Evolutionary conservation across 306 rosid species (phyloP), one percentile per base, ranked within the genome.

Genomic region (Quercus robur): DNA sequence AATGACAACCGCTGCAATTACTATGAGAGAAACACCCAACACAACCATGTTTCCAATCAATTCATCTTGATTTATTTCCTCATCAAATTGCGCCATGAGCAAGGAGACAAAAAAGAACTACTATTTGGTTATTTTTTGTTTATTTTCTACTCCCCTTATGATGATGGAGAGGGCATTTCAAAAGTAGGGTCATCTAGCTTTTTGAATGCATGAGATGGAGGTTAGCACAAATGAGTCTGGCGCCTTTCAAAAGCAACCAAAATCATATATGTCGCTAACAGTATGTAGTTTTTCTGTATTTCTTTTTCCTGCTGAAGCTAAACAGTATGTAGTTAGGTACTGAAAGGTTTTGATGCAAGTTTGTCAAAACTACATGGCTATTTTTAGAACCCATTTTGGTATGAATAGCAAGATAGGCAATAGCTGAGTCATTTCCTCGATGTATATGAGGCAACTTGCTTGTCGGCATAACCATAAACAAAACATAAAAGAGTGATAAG

Each of bases 1-100:
- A 2, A 78, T 31, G 38, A 75, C 73, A 8, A 62, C 21, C 46
- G 76, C 49, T 56, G 71, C 88, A 11, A 85, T 73, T 2, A 72
- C 46, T 3, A 75, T 1, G 70, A 82, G 69, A 5, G 85, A 71
- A 26, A 56, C 64, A 67, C 74, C 84, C 21, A 85, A 56, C 62
- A 75, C 74, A n/a, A 51, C 49, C 51, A 81, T 57, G 84, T 85
- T 85, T 2, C 74, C 3, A 13, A 35, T 20, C 70, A 66, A 21
- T 8, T 51, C 72, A 1, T 75, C 54, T 4, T 9, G 41, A 23
- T 64, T 56, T 54, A 13, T 35, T 30, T 68, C 69, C 10, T 41
- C 75, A 25, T 64, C 84, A 19, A 17, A 67, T 4, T 4, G 25
- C 19, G 49, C 72, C 72, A 68, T 68, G 6, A 64, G 10, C 41